These are phyloP conservation scores for Amanita fuliginea DNA, from an alignment of 768 basidiomycete genomes.

Conservation along the genomic window DNA sequence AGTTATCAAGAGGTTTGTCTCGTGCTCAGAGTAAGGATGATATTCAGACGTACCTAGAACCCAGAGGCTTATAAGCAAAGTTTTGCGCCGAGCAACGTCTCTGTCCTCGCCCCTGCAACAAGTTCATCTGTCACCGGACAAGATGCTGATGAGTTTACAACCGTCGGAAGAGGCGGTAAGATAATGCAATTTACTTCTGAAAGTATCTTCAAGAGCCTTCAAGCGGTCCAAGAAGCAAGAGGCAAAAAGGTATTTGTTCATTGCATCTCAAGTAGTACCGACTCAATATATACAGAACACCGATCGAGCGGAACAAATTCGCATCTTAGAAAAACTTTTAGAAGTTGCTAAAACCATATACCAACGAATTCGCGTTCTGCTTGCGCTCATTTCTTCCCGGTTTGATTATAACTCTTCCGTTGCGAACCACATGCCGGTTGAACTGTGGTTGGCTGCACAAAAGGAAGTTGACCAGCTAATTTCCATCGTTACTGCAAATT, in stretches of 20 bases:
- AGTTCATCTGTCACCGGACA: conserved; percentile 32
- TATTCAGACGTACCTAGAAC: conserved; percentile 39
- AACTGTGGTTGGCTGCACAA: conserved; percentile 83
- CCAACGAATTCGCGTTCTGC: conserved; percentile 87
- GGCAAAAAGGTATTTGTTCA: conserved; percentile 77
- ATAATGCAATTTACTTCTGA: conserved; percentile 73
- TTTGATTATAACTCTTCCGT: conserved; percentile 94
- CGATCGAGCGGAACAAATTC: conserved; percentile 89
- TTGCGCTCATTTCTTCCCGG: conserved; percentile 87
- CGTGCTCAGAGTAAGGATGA: background rate
- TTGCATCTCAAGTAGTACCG: conserved; percentile 1
- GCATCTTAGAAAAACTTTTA: conserved; percentile 77
- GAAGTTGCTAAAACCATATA: conserved; percentile 83
- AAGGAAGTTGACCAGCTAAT: conserved; percentile 84
- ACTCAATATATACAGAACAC: conserved; percentile 57
- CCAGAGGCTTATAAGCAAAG: conserved; percentile 80
- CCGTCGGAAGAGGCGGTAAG: conserved; percentile 87
- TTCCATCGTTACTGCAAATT: conserved; percentile 59
- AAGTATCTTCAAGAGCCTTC: conserved; percentile 84
- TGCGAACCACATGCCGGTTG: conserved; percentile 81
- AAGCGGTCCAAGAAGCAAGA: conserved; percentile 85
- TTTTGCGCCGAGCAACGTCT: conserved; percentile 36
- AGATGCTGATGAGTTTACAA: conserved; percentile 66
- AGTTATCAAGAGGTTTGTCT: conserved; percentile 64
- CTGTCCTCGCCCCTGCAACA: conserved; percentile 24